phyloP scores from a whole-genome alignment of 1,139 yeast genomes.

The Yamadazyma atmosphaerica region DNA sequence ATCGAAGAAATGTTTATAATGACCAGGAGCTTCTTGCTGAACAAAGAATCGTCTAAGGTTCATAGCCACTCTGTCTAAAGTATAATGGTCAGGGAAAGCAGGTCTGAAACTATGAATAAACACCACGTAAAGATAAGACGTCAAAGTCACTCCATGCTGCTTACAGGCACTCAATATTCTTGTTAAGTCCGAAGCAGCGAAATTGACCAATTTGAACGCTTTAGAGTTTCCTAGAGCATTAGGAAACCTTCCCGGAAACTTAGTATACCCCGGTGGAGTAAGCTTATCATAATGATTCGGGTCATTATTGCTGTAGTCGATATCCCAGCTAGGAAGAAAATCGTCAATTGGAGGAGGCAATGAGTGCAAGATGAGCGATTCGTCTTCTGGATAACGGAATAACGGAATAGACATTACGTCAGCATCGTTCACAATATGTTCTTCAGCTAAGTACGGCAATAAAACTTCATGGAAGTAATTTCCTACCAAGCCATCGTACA shows the following conservation, averaged over 20 bases:
- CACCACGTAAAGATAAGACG: slow-evolving; percentile 32
- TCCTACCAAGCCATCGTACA: slow-evolving; percentile 46
- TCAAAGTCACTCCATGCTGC: slow-evolving; percentile 31
- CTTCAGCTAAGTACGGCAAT: slow-evolving; percentile 25
- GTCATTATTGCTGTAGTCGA: slow-evolving; percentile 28
- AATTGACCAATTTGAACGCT: slow-evolving; percentile 34
- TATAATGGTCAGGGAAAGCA: slow-evolving; percentile 25
- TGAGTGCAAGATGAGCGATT: slow-evolving; percentile 21
- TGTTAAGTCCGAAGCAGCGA: slow-evolving; percentile 25
- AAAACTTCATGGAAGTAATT: slow-evolving; percentile 39
- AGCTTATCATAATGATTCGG: slow-evolving; percentile 24
- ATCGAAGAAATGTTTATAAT: slow-evolving; percentile 20
- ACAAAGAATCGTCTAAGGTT: slow-evolving; percentile 33
- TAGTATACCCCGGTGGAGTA: slow-evolving; percentile 23
- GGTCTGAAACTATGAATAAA: slow-evolving; percentile 31
- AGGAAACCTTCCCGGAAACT: slow-evolving; percentile 37
- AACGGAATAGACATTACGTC: slow-evolving; percentile 7
- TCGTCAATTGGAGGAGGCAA: slow-evolving; percentile 39
- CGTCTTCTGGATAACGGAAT: slow-evolving; percentile 24
- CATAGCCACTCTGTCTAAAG: slow-evolving; percentile 32
- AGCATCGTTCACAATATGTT: slow-evolving; percentile 1
- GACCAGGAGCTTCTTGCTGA: slow-evolving; percentile 16
- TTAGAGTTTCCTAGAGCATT: slow-evolving; percentile 19
- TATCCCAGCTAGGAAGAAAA: slow-evolving; percentile 23
- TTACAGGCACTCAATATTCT: slow-evolving; percentile 31